Evolutionary conservation across 805 yeast species (phyloP), one percentile per base, ranked within the genome.

Genomic region (Suhomyces sp.): DNA sequence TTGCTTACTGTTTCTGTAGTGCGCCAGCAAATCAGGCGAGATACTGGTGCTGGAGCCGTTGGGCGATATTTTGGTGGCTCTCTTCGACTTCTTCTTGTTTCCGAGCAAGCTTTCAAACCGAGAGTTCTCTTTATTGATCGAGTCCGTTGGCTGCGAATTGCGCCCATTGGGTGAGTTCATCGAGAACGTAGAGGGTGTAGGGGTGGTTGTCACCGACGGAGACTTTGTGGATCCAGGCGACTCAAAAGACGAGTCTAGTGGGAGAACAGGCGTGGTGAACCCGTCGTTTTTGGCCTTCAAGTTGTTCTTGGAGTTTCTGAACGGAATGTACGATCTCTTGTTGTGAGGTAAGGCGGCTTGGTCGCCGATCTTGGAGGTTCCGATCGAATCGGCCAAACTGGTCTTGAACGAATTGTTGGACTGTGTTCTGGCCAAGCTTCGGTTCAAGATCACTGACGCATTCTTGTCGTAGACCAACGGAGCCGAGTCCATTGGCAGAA

Each of bases 391-490:
- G 0, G 89, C 91, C 58, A 88, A 74, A 27, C 87, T 80, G 19
- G 86, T 84, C 64, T 86, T 85, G 76, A 90, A 90, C 2, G 96
- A 88, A 0, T 89, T 78, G 48, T 86, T 86, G 0, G 96, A 87
- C 15, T 87, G 85, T 0, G 90, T 83, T 53, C 90, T 72, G 2
- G 90, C 89, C 63, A 88, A 73, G 57, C 90, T 86, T 57, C 86
- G 74, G 63, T 86, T 87, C 63, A 88, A 73, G 47, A 88, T 86
- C n/a, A 83, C 80, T 27, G 90, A 83, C 1, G 87, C 94, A 65
- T 87, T 87, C 66, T 85, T 86, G 64, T 88, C 96, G 63, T 88
- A 88, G 0, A 88, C 79, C 61, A 84, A 88, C 0, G 94, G 92
- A 1, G 86, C 91, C 2, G 87, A 82, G 56, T 86, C 91, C 57